phyloP scores from a whole-genome alignment of 192 early-diverging fungal genomes.

The Funneliformis geosporum region DNA sequence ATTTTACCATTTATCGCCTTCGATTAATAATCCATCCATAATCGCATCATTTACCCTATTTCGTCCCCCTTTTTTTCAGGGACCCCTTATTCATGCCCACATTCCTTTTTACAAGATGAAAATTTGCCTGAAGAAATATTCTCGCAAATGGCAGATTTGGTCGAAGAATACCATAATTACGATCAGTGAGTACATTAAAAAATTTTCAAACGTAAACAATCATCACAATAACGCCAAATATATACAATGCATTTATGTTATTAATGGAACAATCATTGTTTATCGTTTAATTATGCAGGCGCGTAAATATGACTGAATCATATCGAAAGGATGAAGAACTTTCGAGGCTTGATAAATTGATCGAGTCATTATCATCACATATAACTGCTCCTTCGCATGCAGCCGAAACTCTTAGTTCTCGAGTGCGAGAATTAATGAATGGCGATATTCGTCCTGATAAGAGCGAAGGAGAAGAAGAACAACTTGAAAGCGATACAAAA shows the following conservation, averaged over 20 bases:
- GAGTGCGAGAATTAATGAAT: conserved; percentile 10
- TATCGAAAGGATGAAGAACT: conserved; percentile 9
- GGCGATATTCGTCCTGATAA: background rate
- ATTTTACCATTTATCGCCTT: background rate
- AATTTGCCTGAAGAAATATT: conserved; percentile 17
- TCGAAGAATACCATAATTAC: conserved; percentile 19
- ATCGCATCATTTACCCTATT: background rate
- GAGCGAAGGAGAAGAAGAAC: background rate
- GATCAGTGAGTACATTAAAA: conserved; percentile 24
- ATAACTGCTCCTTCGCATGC: conserved; percentile 2
- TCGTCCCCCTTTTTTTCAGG: background rate
- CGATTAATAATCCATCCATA: background rate
- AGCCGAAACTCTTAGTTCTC: conserved; percentile 4
- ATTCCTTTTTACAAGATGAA: conserved; percentile 9
- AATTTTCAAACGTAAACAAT: conserved; percentile 2
- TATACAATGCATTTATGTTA: conserved; percentile 7
- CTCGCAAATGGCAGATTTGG: background rate
- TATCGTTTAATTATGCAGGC: conserved; percentile 9
- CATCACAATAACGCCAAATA: background rate
- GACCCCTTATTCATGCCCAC: conserved; percentile 20
- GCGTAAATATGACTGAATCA: conserved; percentile 20
- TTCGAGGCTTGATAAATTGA: conserved; percentile 22
- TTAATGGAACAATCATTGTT: background rate
- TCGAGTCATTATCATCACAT: conserved; percentile 27
- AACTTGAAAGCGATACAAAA: background rate